Percentiles rank a stretch among this genome's conserved stretches.
Evolutionary conservation across 805 yeast genomes (phyloP).

Genomic region (Metschnikowia peoriensis): DNA sequence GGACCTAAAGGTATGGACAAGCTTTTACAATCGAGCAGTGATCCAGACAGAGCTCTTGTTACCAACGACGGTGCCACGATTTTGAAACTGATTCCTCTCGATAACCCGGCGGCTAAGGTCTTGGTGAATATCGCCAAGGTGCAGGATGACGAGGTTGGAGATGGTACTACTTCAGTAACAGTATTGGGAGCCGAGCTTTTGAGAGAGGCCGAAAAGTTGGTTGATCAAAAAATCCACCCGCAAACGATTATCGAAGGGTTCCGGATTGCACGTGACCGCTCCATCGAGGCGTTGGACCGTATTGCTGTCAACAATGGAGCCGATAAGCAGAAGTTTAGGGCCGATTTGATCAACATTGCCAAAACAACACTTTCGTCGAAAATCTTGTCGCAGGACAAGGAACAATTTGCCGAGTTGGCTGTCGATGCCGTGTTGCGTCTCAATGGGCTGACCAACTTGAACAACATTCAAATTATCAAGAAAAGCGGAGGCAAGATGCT

Average conservation of each 20-base stretch:
- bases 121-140: conserved; percentile 92
- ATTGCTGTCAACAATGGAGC: conserved; percentile 72
- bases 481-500: conserved; percentile 89
- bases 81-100: conserved; percentile 87
- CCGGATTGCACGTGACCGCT: conserved; percentile 84
- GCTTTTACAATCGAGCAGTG: conserved; percentile 79
- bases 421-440: conserved; percentile 91
- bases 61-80: conserved; percentile 99
- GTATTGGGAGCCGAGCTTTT: conserved; percentile 86
- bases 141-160: conserved; percentile 98
- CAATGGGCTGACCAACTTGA: conserved; percentile 83
- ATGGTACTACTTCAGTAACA: conserved; percentile 97
- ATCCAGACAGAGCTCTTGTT: conserved; percentile 67
- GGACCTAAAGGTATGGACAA: conserved; percentile 99
- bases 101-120: conserved; percentile 96
- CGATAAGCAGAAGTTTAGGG: conserved; percentile 57
- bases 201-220: conserved; percentile 90
- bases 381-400: conserved; percentile 92
- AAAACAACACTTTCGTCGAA: conserved; percentile 92
- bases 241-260: conserved; percentile 96
- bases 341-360: conserved; percentile 83
- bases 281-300: conserved; percentile 72
- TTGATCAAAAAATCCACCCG: conserved; percentile 93
- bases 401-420: conserved; percentile 82
- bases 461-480: conserved; percentile 89